Percentiles rank a stretch among this genome's conserved stretches.
These are phyloP conservation scores for Arthroderma uncinatum DNA, from an alignment of 2,329 filamentous ascomycete genomes.

Conservation along the genomic window DNA sequence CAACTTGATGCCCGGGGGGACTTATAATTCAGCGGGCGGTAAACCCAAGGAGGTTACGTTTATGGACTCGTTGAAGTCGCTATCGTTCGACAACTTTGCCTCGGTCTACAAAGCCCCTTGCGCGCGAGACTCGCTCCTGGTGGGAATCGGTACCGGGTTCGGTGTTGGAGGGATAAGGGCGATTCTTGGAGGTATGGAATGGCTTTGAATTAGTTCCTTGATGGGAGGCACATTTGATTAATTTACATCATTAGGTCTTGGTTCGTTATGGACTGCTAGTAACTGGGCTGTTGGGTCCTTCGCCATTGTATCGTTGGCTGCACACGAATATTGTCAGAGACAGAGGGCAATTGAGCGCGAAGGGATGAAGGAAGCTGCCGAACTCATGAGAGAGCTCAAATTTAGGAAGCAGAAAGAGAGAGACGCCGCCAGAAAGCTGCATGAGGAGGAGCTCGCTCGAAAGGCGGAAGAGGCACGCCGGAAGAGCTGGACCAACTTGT, in stretches of 20 bases:
- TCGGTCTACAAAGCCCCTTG: slow-evolving; percentile 72
- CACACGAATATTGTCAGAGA: slow-evolving; percentile 77
- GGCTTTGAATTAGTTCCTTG: background rate
- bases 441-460: slow-evolving; percentile 25
- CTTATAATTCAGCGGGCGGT: slow-evolving; percentile 51
- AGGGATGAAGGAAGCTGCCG: slow-evolving; percentile 75
- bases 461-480: slow-evolving; percentile 31
- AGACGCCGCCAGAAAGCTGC: slow-evolving; percentile 32
- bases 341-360: slow-evolving; percentile 61
- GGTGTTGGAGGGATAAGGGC: slow-evolving; percentile 62
- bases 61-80: slow-evolving; percentile 32
- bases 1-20: slow-evolving; percentile 46
- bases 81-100: slow-evolving; percentile 42
- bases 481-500: slow-evolving; percentile 34
- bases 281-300: slow-evolving; percentile 83
- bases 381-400: slow-evolving; percentile 66
- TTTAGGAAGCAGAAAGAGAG: slow-evolving; percentile 48
- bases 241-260: slow-evolving; percentile 29
- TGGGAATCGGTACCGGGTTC: slow-evolving; percentile 71
- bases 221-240: slow-evolving; percentile 1
- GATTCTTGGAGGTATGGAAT: slow-evolving; percentile 56
- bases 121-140: slow-evolving; percentile 67
- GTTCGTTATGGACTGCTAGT: slow-evolving; percentile 53
- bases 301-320: slow-evolving; percentile 54
- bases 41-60: slow-evolving; percentile 33